Percentiles rank a stretch among this genome's conserved stretches.
phyloP scores from a whole-genome alignment of 805 yeast species.

The Yarrowia sp. region DNA sequence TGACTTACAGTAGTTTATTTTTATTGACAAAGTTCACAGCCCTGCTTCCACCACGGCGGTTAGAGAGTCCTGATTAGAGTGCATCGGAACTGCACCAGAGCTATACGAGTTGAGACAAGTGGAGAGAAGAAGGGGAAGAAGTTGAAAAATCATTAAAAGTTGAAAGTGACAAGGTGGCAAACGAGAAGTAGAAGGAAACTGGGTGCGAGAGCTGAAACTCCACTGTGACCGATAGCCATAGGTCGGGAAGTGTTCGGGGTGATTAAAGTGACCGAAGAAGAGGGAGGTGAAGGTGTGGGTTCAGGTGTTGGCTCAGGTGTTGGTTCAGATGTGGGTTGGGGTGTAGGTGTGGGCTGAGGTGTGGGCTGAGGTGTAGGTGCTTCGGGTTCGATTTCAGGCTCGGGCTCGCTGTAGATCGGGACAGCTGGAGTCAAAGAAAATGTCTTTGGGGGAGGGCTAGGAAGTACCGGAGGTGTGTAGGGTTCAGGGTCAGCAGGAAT shows the following conservation, averaged over 20 bases:
- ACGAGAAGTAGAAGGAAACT: neutral
- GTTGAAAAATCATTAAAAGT: neutral
- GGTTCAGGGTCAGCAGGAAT: neutral
- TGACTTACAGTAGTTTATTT: too few species aligned
- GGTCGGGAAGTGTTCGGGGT: neutral
- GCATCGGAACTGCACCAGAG: constrained; percentile 9
- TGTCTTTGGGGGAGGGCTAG: neutral
- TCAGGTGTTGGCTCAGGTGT: neutral
- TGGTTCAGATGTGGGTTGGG: neutral
- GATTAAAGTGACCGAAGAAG: constrained; percentile 1
- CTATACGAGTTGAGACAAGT: neutral
- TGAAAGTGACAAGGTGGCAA: neutral
- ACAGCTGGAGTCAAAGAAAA: neutral
- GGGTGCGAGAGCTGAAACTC: neutral
- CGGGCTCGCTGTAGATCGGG: neutral
- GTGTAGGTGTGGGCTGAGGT: neutral
- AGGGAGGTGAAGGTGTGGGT: neutral
- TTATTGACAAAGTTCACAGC: constrained; percentile 1
- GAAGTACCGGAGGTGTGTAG: neutral
- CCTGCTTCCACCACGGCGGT: constrained; percentile 8
- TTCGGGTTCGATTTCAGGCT: neutral
- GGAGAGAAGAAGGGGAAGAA: neutral
- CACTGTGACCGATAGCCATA: neutral
- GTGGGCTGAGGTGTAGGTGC: neutral
- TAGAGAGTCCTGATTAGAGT: constrained; percentile 8